Percentiles rank a stretch among this genome's conserved stretches.
Evolutionary conservation across 2,329 filamentous ascomycete genomes (phyloP).

Genomic region (Colletotrichum coccodes): DNA sequence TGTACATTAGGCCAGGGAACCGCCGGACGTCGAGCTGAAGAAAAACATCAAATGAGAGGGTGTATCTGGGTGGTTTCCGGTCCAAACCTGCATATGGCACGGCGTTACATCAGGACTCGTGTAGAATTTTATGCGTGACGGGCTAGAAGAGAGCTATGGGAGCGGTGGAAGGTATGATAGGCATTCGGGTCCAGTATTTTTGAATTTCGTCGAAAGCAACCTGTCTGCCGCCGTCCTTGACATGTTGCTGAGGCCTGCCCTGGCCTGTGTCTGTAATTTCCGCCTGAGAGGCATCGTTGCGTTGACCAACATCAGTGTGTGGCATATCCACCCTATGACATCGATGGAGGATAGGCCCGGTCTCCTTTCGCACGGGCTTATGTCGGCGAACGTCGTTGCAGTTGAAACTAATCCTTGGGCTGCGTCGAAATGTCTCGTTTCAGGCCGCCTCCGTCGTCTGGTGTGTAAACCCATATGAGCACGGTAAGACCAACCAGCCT

Average conservation of each 20-base stretch:
- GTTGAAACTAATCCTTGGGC: no score
- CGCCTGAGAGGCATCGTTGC: not conserved
- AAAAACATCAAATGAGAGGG: conserved; percentile 28
- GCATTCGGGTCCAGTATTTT: conserved; percentile 23
- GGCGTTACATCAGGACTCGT: conserved; percentile 48
- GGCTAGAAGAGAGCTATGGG: conserved; percentile 27
- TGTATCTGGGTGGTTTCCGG: conserved; percentile 24
- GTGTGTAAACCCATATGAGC: no score
- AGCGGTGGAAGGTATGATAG: conserved; percentile 29
- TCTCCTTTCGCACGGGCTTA: no score
- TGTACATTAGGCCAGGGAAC: conserved; percentile 32
- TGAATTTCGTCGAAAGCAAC: conserved; percentile 29
- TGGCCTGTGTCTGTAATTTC: no score
- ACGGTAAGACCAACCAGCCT: no score
- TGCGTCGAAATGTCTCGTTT: no score
- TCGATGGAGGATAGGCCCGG: no score
- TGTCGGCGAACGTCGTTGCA: no score
- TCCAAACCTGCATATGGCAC: conserved; percentile 45
- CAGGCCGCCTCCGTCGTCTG: no score
- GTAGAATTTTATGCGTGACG: conserved; percentile 44
- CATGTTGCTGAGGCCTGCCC: no score
- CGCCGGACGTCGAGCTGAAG: conserved; percentile 18
- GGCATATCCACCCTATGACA: no score
- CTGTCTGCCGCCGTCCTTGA: not conserved
- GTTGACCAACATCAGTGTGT: not conserved